Conservation (phyloP, 805 yeast genomes). For the Lachancea mirantina region DNA sequence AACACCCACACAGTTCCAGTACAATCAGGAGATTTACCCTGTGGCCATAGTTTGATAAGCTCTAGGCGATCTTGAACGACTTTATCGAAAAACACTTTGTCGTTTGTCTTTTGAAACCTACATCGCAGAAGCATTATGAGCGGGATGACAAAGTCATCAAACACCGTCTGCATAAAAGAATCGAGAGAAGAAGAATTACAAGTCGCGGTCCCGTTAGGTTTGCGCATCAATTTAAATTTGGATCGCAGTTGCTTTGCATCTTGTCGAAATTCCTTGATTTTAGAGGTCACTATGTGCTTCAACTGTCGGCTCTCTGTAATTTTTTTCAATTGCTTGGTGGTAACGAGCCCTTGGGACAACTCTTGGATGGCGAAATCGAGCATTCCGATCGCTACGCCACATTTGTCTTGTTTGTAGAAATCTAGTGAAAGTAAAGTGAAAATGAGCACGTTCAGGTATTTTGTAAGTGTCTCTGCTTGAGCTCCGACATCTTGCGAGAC, state of each 20-base stretch:
- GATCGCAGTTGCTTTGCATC: conserved; percentile 4
- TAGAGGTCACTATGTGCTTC: conserved; percentile 5
- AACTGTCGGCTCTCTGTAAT: conserved; percentile 6
- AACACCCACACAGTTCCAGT: conserved; percentile 21
- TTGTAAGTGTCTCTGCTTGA: conserved; percentile 6
- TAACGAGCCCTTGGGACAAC: conserved; percentile 9
- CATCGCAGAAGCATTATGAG: conserved; percentile 21
- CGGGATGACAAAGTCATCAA: conserved; percentile 26
- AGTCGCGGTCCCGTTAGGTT: neutral
- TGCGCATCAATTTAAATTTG: conserved; percentile 3
- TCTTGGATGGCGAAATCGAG: conserved; percentile 17
- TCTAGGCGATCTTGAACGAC: conserved; percentile 13
- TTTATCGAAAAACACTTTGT: conserved; percentile 21
- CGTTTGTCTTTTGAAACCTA: conserved; percentile 26
- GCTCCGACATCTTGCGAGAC: conserved; percentile 1
- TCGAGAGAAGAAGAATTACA: conserved; percentile 10
- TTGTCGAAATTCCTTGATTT: conserved; percentile 5
- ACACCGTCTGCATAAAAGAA: conserved; percentile 21
- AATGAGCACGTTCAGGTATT: conserved; percentile 20
- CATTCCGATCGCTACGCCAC: conserved; percentile 28
- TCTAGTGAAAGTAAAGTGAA: conserved; percentile 26
- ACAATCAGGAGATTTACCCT: conserved; percentile 23
- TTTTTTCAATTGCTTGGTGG: conserved; percentile 7
- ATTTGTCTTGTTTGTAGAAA: conserved; percentile 20
- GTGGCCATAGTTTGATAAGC: conserved; percentile 18